A percentile compares a stretch with the other conserved stretches of the same genome.
These are phyloP conservation scores for Talaromyces ruber DNA, from an alignment of 495 filamentous ascomycete genomes.

Conservation along the genomic window DNA sequence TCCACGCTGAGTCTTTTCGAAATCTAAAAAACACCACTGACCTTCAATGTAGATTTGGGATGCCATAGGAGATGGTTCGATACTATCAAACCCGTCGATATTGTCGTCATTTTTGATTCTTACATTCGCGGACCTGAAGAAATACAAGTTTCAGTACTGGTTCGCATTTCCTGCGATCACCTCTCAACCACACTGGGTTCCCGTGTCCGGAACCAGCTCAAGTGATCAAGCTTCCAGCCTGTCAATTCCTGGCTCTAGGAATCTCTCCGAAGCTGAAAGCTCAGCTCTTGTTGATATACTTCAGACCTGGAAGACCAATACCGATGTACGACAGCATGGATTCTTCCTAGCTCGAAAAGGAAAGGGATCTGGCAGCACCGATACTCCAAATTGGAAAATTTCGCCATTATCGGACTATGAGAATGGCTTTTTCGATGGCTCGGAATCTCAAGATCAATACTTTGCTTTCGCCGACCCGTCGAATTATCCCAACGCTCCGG, in stretches of 20 bases:
- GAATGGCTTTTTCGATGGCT: conserved; percentile 71
- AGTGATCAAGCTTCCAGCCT: not conserved
- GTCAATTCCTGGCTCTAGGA: conserved; percentile 21
- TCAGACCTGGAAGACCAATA: conserved; percentile 74
- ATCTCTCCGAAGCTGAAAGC: conserved; percentile 57
- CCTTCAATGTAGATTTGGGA: conserved; percentile 70
- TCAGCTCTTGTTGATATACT: conserved; percentile 67
- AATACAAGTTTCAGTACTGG: conserved; percentile 90
- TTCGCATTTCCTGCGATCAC: conserved; percentile 91
- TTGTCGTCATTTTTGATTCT: conserved; percentile 80
- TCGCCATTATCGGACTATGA: conserved; percentile 71
- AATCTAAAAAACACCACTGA: not conserved
- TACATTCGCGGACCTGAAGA: conserved; percentile 95
- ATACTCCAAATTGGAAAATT: conserved; percentile 54
- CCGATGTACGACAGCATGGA: conserved; percentile 75
- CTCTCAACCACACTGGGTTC: conserved; percentile 74
- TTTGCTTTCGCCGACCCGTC: conserved; percentile 88
- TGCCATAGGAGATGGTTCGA: conserved; percentile 89
- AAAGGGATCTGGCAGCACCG: not conserved
- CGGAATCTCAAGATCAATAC: conserved; percentile 61
- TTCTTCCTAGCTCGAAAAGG: conserved; percentile 86
- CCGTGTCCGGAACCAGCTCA: conserved; percentile 8
- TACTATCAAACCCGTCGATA: conserved; percentile 87
- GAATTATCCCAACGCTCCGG: conserved; percentile 74
- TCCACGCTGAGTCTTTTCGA: not conserved